Conservation (phyloP, 2,329 filamentous ascomycete species). For the Cladophialophora carrionii region DNA sequence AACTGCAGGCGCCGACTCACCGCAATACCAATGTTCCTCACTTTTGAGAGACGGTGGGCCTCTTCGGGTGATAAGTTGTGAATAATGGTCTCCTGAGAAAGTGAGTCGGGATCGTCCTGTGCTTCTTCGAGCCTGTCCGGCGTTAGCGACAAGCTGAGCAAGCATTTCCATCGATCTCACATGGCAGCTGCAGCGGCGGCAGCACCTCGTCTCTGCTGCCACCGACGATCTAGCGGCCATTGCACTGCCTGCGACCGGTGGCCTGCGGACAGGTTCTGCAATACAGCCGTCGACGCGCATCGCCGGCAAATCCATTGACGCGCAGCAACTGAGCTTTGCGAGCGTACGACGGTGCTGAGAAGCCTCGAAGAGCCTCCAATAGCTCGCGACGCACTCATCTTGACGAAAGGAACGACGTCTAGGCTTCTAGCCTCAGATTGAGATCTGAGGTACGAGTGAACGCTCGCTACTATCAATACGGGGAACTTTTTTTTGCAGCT, state of each 20-base stretch:
- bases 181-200: conserved; percentile 51
- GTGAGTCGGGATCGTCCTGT: conserved; percentile 56
- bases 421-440: neutral
- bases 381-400: conserved; percentile 37
- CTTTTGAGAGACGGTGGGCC: conserved; percentile 72
- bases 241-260: conserved; percentile 20
- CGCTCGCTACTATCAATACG: no score
- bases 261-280: conserved; percentile 15
- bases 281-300: conserved; percentile 41
- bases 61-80: conserved; percentile 81
- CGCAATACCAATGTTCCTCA: conserved; percentile 98
- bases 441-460: neutral
- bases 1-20: conserved; percentile 50
- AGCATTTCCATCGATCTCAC: conserved; percentile 41
- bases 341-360: conserved; percentile 44
- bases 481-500: conserved; percentile 20
- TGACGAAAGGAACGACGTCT: conserved; percentile 11
- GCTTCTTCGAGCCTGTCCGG: conserved; percentile 59
- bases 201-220: conserved; percentile 50
- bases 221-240: conserved; percentile 46
- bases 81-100: conserved; percentile 69
- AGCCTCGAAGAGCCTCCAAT: conserved; percentile 33
- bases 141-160: neutral
- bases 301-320: conserved; percentile 45
- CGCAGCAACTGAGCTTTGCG: conserved; percentile 43